A percentile compares a stretch with the other conserved stretches of the same genome.
Conservation (phyloP, 2,329 filamentous ascomycete genomes). For the Hypoxylon sp. region DNA sequence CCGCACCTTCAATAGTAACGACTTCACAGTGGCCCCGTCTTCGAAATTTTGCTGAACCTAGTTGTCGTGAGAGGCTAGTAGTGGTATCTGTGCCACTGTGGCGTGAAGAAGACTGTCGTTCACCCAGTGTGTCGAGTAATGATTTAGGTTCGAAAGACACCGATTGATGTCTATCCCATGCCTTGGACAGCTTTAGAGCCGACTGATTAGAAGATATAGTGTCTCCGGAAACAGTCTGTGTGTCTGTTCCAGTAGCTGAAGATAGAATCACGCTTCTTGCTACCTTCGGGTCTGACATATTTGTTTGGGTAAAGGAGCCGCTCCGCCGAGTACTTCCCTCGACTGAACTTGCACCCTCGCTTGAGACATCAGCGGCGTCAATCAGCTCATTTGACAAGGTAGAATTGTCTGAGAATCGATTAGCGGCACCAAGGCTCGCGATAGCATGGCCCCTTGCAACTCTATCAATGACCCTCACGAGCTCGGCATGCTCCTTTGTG, state of each 20-base stretch:
- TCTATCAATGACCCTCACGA: conserved; percentile 79
- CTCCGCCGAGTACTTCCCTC: conserved; percentile 61
- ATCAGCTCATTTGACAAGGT: conserved; percentile 60
- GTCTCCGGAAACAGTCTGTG: conserved; percentile 49
- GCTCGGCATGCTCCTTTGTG: conserved; percentile 72
- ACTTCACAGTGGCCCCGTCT: conserved; percentile 71
- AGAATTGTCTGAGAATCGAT: conserved; percentile 63
- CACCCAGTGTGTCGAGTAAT: conserved; percentile 56
- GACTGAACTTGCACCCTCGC: conserved; percentile 66
- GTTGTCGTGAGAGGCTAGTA: conserved; percentile 61
- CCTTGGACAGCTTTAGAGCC: conserved; percentile 51
- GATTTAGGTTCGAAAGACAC: conserved; percentile 59
- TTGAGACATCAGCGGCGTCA: conserved; percentile 63
- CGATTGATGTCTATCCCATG: conserved; percentile 63
- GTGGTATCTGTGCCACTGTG: conserved; percentile 56
- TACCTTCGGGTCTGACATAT: conserved; percentile 53
- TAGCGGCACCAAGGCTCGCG: conserved; percentile 52
- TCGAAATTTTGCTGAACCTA: conserved; percentile 66
- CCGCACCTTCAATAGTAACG: conserved; percentile 67
- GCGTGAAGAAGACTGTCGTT: conserved; percentile 53
- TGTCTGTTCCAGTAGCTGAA: conserved; percentile 46
- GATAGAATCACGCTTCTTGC: conserved; percentile 52
- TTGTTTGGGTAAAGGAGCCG: conserved; percentile 59
- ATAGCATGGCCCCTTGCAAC: conserved; percentile 72
- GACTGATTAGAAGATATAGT: conserved; percentile 59